A percentile compares a stretch with the other conserved stretches of the same genome.
These are phyloP conservation scores for Phytophthora fragariae DNA, from an alignment of 352 stramenopile species.

Conservation along the genomic window DNA sequence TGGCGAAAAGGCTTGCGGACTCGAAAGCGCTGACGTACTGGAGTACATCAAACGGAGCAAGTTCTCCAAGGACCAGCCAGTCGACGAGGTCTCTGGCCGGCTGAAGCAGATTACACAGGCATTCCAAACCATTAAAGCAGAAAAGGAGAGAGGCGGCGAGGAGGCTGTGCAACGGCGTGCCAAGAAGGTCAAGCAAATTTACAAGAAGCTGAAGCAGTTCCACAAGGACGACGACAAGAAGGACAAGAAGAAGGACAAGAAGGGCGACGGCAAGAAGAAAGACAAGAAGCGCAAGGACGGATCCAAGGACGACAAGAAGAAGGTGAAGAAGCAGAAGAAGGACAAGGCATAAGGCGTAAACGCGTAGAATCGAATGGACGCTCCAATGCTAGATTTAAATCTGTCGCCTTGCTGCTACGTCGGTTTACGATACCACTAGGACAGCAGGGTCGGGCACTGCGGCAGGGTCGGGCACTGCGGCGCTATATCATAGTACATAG, in stretches of 20 bases:
- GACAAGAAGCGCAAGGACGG: constrained; percentile 74
- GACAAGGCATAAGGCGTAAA: constrained; percentile 34
- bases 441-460: neutral
- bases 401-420: neutral
- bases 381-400: constrained; percentile 8
- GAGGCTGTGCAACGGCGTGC: constrained; percentile 44
- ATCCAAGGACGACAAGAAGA: constrained; percentile 67
- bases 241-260: constrained; percentile 74
- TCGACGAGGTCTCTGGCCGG: constrained; percentile 44
- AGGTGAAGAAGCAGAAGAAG: constrained; percentile 66
- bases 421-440: neutral
- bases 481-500: constrained; percentile 37
- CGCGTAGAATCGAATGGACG: constrained; percentile 6
- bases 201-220: constrained; percentile 91
- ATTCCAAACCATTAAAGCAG: constrained; percentile 46
- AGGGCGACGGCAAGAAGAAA: constrained; percentile 70
- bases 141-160: constrained; percentile 47
- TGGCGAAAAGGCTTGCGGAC: constrained; percentile 39
- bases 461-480: constrained; percentile 9
- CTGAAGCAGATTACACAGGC: constrained; percentile 48
- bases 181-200: constrained; percentile 84
- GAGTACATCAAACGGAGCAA: constrained; percentile 79
- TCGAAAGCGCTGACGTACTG: constrained; percentile 51
- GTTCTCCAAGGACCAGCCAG: constrained; percentile 63
- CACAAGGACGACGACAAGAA: constrained; percentile 68